Evolutionary conservation across 768 basidiomycete genomes (phyloP), one percentile per base, ranked within the genome.

Genomic region (Paxillus rubicundulus): DNA sequence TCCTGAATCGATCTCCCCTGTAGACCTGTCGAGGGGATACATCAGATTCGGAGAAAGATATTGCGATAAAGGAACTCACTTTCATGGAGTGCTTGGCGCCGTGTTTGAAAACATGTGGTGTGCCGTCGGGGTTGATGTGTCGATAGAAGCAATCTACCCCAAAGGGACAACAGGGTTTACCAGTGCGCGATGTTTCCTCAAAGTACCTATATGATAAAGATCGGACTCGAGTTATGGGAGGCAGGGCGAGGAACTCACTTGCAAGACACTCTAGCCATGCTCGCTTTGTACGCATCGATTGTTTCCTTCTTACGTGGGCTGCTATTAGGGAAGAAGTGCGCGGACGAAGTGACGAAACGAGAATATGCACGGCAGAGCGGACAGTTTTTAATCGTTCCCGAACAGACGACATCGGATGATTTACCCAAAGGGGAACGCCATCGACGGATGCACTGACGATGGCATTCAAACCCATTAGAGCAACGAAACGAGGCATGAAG

Each of bases 101-200:
- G 38, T 80, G 69, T 36, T 64, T 58, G 60, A 87, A 87, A 2
- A 79, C 59, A 56, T 81, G 74, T 0, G 74, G 73, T 9, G 86
- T 80, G 10, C 89, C 89, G 57, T 91, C 89, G 0, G 72, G 69
- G 21, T 85, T 84, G 45, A 71, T 58, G 62, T 92, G 89, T 59
- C 82, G 78, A 63, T 90, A 92, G 65, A 92, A 89, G 64, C 89
- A 92, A 53, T 92, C 89, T 44, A 75, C 74, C 39, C 89, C 89
- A 58, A 88, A 92, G 1, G 87, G 89, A 68, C 89, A 92, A 48
- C 78, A 78, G 1, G 84, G 83, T 43, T 71, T 74, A 14, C 61
- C 60, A 41, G 69, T 66, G 8, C 67, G 64, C 36, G 72, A 71
- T 4, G 86, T 83, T 39, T 73, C 64, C 53, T 78, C 71, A 65